phyloP scores from a whole-genome alignment of 2,329 filamentous ascomycete species.

The Ascocoryne sarcoides region DNA sequence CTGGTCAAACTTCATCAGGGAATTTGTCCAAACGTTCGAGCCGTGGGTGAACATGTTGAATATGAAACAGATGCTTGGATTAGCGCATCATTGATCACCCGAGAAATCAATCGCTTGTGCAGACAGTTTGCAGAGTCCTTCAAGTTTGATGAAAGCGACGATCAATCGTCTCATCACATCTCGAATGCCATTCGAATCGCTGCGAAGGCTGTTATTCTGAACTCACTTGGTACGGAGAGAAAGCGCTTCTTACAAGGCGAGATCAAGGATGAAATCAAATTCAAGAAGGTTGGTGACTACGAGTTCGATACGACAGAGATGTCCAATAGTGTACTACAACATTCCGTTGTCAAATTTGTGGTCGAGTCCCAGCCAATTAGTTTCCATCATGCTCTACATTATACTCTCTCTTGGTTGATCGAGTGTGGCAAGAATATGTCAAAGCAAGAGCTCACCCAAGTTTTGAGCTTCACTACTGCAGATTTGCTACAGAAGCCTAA shows the following conservation, averaged over 20 bases:
- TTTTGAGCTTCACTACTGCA: slow-evolving; percentile 64
- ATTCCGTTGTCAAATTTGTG: slow-evolving; percentile 73
- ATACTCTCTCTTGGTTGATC: slow-evolving; percentile 90
- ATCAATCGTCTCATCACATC: slow-evolving; percentile 58
- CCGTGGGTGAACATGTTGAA: slow-evolving; percentile 91
- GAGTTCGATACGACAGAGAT: slow-evolving; percentile 57
- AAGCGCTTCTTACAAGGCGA: slow-evolving; percentile 78
- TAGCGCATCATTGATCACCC: slow-evolving; percentile 83
- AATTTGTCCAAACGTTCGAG: slow-evolving; percentile 88
- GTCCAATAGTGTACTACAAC: slow-evolving; percentile 29
- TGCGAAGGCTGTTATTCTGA: slow-evolving; percentile 76
- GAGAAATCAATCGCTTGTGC: slow-evolving; percentile 90
- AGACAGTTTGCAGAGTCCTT: slow-evolving; percentile 85
- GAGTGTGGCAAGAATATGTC: slow-evolving; percentile 76
- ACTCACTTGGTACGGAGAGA: slow-evolving; percentile 83
- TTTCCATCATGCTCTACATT: slow-evolving; percentile 95
- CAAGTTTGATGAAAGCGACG: slow-evolving; percentile 55
- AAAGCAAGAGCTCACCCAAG: slow-evolving; percentile 52
- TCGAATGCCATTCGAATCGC: slow-evolving; percentile 62
- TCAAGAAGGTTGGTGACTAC: slow-evolving; percentile 69
- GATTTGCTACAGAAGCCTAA: slow-evolving; percentile 59
- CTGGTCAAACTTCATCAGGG: slow-evolving; percentile 94
- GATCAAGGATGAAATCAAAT: slow-evolving; percentile 76
- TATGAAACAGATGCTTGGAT: slow-evolving; percentile 99
- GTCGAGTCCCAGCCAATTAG: slow-evolving; percentile 89